These are phyloP conservation scores for Aspergillus uvarum DNA, from an alignment of 2,329 filamentous ascomycete genomes.

Conservation along the genomic window DNA sequence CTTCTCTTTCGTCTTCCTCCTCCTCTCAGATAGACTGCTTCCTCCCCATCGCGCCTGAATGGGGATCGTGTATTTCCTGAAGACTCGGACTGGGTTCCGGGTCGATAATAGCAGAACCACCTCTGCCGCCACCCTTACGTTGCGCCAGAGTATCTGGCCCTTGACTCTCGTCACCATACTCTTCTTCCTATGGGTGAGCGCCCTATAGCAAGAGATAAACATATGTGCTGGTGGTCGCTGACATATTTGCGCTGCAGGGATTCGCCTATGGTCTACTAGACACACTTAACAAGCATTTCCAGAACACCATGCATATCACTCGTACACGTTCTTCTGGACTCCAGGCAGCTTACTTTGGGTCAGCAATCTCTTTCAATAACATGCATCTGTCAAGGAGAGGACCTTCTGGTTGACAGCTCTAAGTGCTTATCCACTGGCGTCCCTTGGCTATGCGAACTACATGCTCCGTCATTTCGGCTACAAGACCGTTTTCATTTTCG, in stretches of 20 bases:
- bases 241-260: constrained; percentile 30
- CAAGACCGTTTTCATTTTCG: constrained; percentile 76
- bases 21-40: neutral
- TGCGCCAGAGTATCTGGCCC: constrained; percentile 47
- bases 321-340: constrained; percentile 61
- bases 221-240: neutral
- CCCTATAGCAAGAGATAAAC: neutral
- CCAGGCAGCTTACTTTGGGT: constrained; percentile 66
- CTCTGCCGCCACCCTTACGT: constrained; percentile 43
- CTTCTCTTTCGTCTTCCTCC: neutral
- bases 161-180: constrained; percentile 49
- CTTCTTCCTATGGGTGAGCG: constrained; percentile 54
- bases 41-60: constrained; percentile 17
- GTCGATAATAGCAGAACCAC: constrained; percentile 40
- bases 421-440: constrained; percentile 55
- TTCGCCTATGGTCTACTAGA: constrained; percentile 53
- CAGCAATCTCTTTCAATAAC: constrained; percentile 18
- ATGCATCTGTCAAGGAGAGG: neutral
- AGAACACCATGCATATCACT: constrained; percentile 55
- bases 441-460: constrained; percentile 55
- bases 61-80: constrained; percentile 31
- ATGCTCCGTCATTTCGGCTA: constrained; percentile 74
- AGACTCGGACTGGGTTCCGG: constrained; percentile 32
- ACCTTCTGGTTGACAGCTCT: neutral
- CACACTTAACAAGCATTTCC: constrained; percentile 58